phyloP scores from a whole-genome alignment of 2,329 filamentous ascomycete genomes.

The Clonostachys rhizophaga region DNA sequence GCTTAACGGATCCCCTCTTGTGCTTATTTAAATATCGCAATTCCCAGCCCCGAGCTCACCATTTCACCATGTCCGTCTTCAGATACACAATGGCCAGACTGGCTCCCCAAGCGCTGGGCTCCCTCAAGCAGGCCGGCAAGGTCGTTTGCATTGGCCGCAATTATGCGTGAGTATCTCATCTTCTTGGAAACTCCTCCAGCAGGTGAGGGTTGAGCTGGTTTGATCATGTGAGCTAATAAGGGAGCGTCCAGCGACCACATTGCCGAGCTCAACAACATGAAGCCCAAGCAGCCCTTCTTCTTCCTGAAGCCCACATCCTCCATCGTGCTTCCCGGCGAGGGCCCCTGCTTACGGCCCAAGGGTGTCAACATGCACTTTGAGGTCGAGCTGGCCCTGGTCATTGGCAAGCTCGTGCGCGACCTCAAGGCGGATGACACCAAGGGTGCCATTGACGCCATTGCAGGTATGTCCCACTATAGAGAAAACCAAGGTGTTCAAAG shows the following conservation, averaged over 20 bases:
- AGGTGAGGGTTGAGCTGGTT: too few species aligned
- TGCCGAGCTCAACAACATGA: slow-evolving; percentile 79
- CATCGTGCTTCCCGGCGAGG: slow-evolving; percentile 73
- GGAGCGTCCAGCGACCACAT: slow-evolving; percentile 71
- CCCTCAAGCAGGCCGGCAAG: slow-evolving; percentile 58
- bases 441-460: slow-evolving; percentile 77
- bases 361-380: slow-evolving; percentile 91
- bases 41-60: neutral
- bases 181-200: too few species aligned
- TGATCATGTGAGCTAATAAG: neutral
- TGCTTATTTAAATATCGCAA: too few species aligned
- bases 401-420: slow-evolving; percentile 77
- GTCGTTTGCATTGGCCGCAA: slow-evolving; percentile 93
- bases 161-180: slow-evolving; percentile 68
- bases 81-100: slow-evolving; percentile 28
- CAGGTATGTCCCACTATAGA: slow-evolving; percentile 44
- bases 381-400: slow-evolving; percentile 86
- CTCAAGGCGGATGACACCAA: slow-evolving; percentile 68
- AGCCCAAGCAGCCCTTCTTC: slow-evolving; percentile 96
- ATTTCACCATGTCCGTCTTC: slow-evolving; percentile 15
- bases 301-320: slow-evolving; percentile 93
- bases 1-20: too few species aligned
- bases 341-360: slow-evolving; percentile 75
- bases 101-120: slow-evolving; percentile 38
- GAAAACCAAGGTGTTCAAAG: neutral